Evolutionary conservation across 2,329 filamentous ascomycete species (phyloP).

Genomic region (Aureobasidium sp.): DNA sequence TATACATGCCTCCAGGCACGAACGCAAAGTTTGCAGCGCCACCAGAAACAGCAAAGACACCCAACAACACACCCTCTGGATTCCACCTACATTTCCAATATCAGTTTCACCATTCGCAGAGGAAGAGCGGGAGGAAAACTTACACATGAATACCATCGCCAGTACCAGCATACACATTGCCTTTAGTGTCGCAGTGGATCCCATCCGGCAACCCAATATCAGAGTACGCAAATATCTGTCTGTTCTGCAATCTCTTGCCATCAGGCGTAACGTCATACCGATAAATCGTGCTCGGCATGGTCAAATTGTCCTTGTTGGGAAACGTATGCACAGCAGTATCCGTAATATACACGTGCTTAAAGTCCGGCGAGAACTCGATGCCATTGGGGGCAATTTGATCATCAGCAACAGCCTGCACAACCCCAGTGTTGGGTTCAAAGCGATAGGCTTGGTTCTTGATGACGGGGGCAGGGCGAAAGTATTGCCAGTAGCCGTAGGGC

Average conservation of each 20-base stretch:
- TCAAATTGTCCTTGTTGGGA: constrained; percentile 25
- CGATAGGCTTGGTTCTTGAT: constrained; percentile 34
- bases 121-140: no score
- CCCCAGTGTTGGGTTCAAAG: constrained; percentile 36
- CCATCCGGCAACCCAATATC: constrained; percentile 17
- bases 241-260: constrained; percentile 27
- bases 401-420: constrained; percentile 36
- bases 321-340: constrained; percentile 30
- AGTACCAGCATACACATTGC: constrained; percentile 18
- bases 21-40: constrained; percentile 36
- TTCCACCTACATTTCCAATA: constrained; percentile 7
- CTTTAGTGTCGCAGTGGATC: constrained; percentile 17
- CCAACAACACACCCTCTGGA: constrained; percentile 18
- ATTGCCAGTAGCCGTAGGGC: constrained; percentile 32
- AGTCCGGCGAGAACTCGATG: constrained; percentile 39
- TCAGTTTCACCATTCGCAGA: not conserved
- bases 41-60: constrained; percentile 44
- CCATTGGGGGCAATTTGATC: constrained; percentile 40
- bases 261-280: constrained; percentile 34
- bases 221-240: constrained; percentile 16
- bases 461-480: constrained; percentile 31
- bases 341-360: constrained; percentile 39
- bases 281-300: constrained; percentile 37
- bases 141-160: constrained; percentile 18
- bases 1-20: constrained; percentile 27